Evolutionary conservation across 768 basidiomycete species (phyloP), one percentile per base, ranked within the genome.

Genomic region (Kwoniella dejecticola): DNA sequence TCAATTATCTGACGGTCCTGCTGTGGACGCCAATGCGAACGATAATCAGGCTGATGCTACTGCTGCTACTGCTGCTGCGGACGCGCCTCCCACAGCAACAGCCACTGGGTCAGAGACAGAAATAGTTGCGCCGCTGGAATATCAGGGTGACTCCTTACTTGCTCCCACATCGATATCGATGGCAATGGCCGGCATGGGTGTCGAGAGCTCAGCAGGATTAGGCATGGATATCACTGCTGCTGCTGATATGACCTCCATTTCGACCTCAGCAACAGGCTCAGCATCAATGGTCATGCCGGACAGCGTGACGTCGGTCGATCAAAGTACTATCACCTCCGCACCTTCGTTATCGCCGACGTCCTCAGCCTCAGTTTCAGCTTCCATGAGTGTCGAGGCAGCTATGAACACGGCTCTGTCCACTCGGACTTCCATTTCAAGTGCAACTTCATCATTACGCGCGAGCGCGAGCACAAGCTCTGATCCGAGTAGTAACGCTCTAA

Each of bases 181-280:
- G 23, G 52, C 2, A 13, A 23, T 13, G 44, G 23, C 15, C 27
- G n/a, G 13, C 19, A 29, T 23, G 54, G 30, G 7, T 15, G 7
- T 7, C 7, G 7, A 7, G 33, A 36, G 7, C 33, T 36, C 33
- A 15, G n/a, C n/a, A n/a, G n/a, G n/a, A n/a, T n/a, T 38, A 17
- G 17, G n/a, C n/a, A 52, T 52, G 31, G 23, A 47, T 45, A 38
- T 42, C 21, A 44, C 33, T 11, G 48, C 27, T 27, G 58, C 58
- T 19, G 58, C 58, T 15, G 57, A n/a, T n/a, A n/a, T 45, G 2
- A 47, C 57, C 21, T 40, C 49, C 31, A 58, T 38, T 11, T 58
- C 57, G 5, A 33, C 56, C 33, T 36, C 45, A 12, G 24, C 36
- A 19, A 31, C 33, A 7, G 15, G 33, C 15, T 36, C 33, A 36